phyloP scores from a whole-genome alignment of 306 rosid species.

The Fragaria ananassa region DNA sequence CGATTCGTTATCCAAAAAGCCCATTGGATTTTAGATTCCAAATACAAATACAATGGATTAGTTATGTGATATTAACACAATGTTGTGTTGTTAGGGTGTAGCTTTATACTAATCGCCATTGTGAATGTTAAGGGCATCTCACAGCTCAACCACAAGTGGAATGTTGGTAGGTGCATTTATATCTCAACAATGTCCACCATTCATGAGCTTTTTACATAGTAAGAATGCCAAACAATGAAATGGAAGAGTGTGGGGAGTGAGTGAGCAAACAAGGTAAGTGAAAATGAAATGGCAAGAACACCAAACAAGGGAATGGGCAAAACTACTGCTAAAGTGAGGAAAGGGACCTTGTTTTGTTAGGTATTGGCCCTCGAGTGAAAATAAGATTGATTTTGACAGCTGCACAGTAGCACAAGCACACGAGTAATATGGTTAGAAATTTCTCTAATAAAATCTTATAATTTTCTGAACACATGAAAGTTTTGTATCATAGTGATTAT shows the following conservation, averaged over 20 bases:
- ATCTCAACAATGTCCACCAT: neutral
- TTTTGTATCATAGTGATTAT: neutral
- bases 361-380: neutral
- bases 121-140: neutral
- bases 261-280: neutral
- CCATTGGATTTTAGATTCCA: neutral
- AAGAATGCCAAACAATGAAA: neutral
- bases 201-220: neutral
- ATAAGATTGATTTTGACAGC: neutral
- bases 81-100: neutral
- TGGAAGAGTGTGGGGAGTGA: neutral
- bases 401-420: neutral
- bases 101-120: too few species aligned
- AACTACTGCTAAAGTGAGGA: neutral
- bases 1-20: neutral
- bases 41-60: neutral
- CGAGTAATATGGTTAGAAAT: neutral
- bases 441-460: neutral
- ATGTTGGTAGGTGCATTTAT: neutral
- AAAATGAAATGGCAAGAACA: neutral
- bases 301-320: neutral
- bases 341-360: neutral
- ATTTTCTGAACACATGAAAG: neutral
- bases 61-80: neutral
- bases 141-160: neutral